These are phyloP conservation scores for Mycena maculata DNA, from an alignment of 768 basidiomycete species.

Conservation along the genomic window DNA sequence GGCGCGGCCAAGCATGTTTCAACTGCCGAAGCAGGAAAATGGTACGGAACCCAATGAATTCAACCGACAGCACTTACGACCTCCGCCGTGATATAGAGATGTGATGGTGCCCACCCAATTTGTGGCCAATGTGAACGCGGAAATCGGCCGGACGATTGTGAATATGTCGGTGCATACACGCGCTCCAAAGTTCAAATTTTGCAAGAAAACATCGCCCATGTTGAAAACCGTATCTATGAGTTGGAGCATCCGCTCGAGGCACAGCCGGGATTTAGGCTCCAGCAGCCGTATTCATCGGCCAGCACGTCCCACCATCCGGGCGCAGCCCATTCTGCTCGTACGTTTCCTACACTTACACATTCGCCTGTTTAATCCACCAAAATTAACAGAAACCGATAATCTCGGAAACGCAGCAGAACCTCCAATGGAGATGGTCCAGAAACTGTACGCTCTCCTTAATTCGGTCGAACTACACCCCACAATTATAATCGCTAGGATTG, in stretches of 20 bases:
- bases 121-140: slow-evolving; percentile 64
- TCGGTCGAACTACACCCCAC: background rate
- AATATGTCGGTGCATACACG: slow-evolving; percentile 63
- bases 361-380: too few species aligned
- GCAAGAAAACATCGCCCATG: slow-evolving; percentile 61
- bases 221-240: slow-evolving; percentile 60
- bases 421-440: slow-evolving; percentile 43
- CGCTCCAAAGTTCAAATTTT: slow-evolving; percentile 61
- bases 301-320: background rate
- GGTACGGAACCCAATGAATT: background rate
- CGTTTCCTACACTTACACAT: too few species aligned
- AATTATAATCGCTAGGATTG: slow-evolving; percentile 38
- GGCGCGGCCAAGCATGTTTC: slow-evolving; percentile 6
- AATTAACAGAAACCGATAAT: too few species aligned
- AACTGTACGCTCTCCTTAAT: slow-evolving; percentile 42
- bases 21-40: background rate
- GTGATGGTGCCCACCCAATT: slow-evolving; percentile 59
- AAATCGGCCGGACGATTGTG: slow-evolving; percentile 65
- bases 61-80: background rate
- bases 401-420: slow-evolving; percentile 41
- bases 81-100: background rate
- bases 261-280: background rate
- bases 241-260: slow-evolving; percentile 51
- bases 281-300: background rate
- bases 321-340: too few species aligned